Conservation (phyloP, 768 basidiomycete genomes). For the Phanerochaete carnosa region DNA sequence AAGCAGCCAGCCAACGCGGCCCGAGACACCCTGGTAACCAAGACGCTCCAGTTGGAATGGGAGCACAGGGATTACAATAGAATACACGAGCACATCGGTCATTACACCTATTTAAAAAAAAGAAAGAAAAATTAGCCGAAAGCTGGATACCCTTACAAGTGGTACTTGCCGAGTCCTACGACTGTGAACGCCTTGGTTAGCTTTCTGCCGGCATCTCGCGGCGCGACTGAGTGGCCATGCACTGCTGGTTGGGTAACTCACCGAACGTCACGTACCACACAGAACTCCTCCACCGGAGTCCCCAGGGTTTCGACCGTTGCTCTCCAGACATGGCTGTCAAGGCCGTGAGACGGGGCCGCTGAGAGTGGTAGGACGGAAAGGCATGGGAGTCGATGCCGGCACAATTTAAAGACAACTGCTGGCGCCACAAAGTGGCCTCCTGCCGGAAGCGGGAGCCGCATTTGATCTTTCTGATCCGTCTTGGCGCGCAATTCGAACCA, state of each 20-base stretch:
- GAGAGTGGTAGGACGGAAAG: no score
- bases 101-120: slow-evolving; percentile 24
- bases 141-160: not conserved
- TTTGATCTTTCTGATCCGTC: no score
- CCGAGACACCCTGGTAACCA: slow-evolving; percentile 31
- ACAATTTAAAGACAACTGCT: not conserved
- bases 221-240: not conserved
- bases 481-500: not conserved
- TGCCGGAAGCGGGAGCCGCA: not conserved
- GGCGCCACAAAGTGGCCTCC: not conserved
- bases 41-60: slow-evolving; percentile 34
- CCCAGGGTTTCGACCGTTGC: slow-evolving; percentile 21
- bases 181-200: slow-evolving; percentile 13
- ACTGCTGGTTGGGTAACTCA: no score
- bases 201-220: not conserved
- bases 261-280: slow-evolving; percentile 32
- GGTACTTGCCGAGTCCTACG: slow-evolving; percentile 23
- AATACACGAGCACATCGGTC: slow-evolving; percentile 34
- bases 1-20: slow-evolving; percentile 35
- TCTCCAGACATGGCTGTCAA: not conserved
- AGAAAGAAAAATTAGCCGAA: not conserved
- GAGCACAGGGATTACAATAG: slow-evolving; percentile 37
- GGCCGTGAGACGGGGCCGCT: not conserved
- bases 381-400: not conserved
- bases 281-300: slow-evolving; percentile 32